Evolutionary conservation across 108 stramenopile genomes (phyloP).

Genomic region (Cyclotella sp.): DNA sequence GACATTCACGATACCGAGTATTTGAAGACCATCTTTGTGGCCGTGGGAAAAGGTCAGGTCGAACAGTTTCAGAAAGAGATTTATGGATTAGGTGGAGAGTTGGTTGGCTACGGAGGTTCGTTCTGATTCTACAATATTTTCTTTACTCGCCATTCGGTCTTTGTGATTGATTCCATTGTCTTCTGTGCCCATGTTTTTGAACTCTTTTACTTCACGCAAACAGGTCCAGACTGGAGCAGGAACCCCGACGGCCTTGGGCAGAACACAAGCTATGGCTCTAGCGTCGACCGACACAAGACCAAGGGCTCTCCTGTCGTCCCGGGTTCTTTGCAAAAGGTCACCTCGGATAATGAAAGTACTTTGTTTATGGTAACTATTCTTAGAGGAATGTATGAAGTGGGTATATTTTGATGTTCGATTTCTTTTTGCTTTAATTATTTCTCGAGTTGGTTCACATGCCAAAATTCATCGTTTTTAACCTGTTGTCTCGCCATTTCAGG

Average conservation of each 20-base stretch:
- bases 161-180: not conserved
- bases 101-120: conserved; percentile 88
- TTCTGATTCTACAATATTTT: not conserved
- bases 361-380: conserved; percentile 94
- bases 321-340: conserved; percentile 79
- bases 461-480: not conserved
- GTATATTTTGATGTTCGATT: not conserved
- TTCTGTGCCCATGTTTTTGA: not conserved
- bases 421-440: not conserved
- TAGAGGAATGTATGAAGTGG: conserved; percentile 84
- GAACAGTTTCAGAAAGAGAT: conserved; percentile 72
- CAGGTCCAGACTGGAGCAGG: conserved; percentile 84
- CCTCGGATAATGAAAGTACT: conserved; percentile 78
- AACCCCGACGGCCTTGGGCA: conserved; percentile 73
- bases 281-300: conserved; percentile 78
- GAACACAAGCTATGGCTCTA: conserved; percentile 71
- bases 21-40: conserved; percentile 90
- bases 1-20: conserved; percentile 88
- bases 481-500: conserved; percentile 18
- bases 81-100: conserved; percentile 69
- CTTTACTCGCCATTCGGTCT: not conserved
- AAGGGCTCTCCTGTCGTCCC: conserved; percentile 95
- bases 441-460: not conserved
- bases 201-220: not conserved
- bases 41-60: conserved; percentile 72